Conservation (phyloP, 2,329 filamentous ascomycete species). For the Sodiomyces alkalinus region DNA sequence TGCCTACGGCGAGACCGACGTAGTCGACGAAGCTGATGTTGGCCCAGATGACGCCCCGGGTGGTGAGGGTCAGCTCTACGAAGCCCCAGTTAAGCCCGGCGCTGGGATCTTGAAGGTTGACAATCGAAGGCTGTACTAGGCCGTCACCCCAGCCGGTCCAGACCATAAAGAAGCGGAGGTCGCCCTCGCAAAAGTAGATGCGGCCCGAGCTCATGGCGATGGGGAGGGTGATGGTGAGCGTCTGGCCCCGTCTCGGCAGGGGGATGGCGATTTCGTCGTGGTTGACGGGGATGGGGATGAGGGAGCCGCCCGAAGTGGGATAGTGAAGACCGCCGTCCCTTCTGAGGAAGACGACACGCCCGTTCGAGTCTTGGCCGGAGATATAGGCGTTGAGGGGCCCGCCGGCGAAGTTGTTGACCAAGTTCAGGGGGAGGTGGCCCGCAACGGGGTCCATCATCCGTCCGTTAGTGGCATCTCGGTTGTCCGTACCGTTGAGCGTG, state of each 20-base stretch:
- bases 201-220: conserved; percentile 24
- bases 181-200: conserved; percentile 28
- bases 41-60: conserved; percentile 22
- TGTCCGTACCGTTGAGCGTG: conserved; percentile 22
- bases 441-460: conserved; percentile 1
- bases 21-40: conserved; percentile 38
- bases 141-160: conserved; percentile 13
- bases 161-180: conserved; percentile 27
- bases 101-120: conserved; percentile 26
- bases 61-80: conserved; percentile 30
- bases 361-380: conserved; percentile 24
- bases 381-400: conserved; percentile 28
- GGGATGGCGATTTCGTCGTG: conserved; percentile 27
- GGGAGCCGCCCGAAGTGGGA: conserved; percentile 20
- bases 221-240: conserved; percentile 22
- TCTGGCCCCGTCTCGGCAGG: conserved; percentile 20
- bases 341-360: conserved; percentile 25
- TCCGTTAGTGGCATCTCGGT: conserved; percentile 1
- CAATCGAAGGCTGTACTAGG: conserved; percentile 32
- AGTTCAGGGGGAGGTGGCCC: conserved; percentile 12
- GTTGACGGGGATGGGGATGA: conserved; percentile 18
- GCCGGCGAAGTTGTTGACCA: conserved; percentile 27
- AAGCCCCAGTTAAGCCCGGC: conserved; percentile 31
- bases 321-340: conserved; percentile 25
- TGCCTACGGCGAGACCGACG: conserved; percentile 33